Base-by-base conservation (phyloP, 805 yeast genomes). In the Cyberlindnera petersonii region DNA sequence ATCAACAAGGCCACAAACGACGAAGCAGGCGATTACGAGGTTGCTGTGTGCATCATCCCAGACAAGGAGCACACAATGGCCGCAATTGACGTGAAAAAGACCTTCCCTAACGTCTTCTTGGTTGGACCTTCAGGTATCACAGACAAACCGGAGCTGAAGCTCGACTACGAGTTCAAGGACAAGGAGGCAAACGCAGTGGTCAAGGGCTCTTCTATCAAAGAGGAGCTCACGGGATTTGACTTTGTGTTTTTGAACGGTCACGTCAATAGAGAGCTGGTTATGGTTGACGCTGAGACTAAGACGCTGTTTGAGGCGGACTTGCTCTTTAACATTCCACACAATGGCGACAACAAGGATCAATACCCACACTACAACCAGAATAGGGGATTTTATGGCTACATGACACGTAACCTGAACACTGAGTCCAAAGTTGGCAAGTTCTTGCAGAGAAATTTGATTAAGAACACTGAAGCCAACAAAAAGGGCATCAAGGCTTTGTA, bases 31-130 rank as follows among this genome's bases (percentile, higher is more conserved):
- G 41, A 60, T 10, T 49, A 56, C 22, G 66, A 68, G 21, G 65
- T 78, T 28, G 56, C 71, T 2, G 72, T 76, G 45, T 62, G 78
- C 26, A 66, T 82, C 29, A 66, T 82, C 33, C 86, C 87, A 2
- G 85, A 82, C 51, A 52, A 47, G 23, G 83, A 77, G 46, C 88
- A 82, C 52, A 77, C 83, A 1, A 60, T 81, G 75, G 84, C 82
- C 3, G 74, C 79, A 10, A 52, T 58, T 19, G 69, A 72, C 11
- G 73, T 79, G 60, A 71, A 74, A 52, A 62, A 65, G 15, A 57
- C 60, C 38, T 69, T 63, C 53, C 84, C 86, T 4, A 51, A 64
- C 3, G 58, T 75, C 34, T 69, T 72, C 49, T 56, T 81, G 20
- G 67, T 81, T 43, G 85, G 80, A 6, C 68, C 74, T 60, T 42